Evolutionary conservation across 2,329 filamentous ascomycete species (phyloP).

Genomic region (Phialemonium atrogriseum): DNA sequence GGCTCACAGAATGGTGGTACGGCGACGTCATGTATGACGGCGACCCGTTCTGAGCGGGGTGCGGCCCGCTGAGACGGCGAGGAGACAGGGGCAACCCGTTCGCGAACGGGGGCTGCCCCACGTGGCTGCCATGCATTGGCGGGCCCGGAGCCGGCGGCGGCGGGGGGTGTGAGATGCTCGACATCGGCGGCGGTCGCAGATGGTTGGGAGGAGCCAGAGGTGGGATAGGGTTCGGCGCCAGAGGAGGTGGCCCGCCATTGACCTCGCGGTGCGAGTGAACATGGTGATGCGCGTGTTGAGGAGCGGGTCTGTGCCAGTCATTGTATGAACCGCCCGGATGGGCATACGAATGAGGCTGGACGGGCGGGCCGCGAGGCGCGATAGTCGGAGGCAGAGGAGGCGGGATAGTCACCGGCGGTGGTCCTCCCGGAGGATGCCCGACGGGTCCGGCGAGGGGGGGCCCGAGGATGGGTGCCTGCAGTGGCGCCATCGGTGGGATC

Average conservation of each 20-base stretch:
- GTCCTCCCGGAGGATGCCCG: too few species aligned
- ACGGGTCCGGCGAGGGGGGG: conserved; percentile 11
- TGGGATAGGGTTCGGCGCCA: conserved; percentile 13
- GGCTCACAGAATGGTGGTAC: conserved; percentile 20
- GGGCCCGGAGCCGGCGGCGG: conserved; percentile 34
- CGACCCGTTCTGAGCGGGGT: conserved; percentile 28
- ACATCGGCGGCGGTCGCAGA: conserved; percentile 41
- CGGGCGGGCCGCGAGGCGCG: conserved; percentile 20
- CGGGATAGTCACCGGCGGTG: conserved; percentile 6
- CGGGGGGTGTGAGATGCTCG: conserved; percentile 29
- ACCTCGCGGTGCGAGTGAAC: conserved; percentile 31
- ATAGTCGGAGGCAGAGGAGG: conserved; percentile 17
- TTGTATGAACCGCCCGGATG: conserved; percentile 27
- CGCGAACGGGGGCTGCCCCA: conserved; percentile 26
- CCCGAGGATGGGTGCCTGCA: conserved; percentile 4
- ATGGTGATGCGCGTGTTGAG: conserved; percentile 36
- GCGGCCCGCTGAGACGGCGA: conserved; percentile 33
- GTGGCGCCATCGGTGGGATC: conserved; percentile 7
- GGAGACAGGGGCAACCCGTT: conserved; percentile 43
- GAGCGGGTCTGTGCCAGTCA: conserved; percentile 43
- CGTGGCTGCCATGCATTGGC: conserved; percentile 32
- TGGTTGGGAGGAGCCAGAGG: conserved; percentile 20
- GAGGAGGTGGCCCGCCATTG: conserved; percentile 35
- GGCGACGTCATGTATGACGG: conserved; percentile 34
- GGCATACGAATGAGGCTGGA: conserved; percentile 29